Percentiles rank a stretch among this genome's conserved stretches.
Evolutionary conservation across 1,139 yeast genomes (phyloP).

Genomic region (Yamadazyma conglobata): DNA sequence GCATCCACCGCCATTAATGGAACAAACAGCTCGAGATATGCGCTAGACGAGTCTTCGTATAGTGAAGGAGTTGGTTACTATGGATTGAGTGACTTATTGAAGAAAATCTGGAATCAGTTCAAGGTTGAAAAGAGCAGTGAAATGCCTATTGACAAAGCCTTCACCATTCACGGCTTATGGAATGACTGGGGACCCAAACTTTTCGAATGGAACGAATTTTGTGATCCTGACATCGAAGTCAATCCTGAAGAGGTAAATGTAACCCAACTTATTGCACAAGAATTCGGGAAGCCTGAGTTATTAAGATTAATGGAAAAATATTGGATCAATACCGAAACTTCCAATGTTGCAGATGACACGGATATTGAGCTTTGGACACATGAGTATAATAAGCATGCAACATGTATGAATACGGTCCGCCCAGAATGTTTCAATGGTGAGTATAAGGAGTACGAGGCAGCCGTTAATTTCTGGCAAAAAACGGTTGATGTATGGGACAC

Average conservation of each 20-base stretch:
- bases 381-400: slow-evolving; percentile 44
- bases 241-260: slow-evolving; percentile 25
- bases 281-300: slow-evolving; percentile 27
- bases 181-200: slow-evolving; percentile 28
- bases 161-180: slow-evolving; percentile 45
- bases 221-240: slow-evolving; percentile 30
- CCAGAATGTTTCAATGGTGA: slow-evolving; percentile 34
- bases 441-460: slow-evolving; percentile 30
- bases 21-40: slow-evolving; percentile 12
- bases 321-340: slow-evolving; percentile 36
- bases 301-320: slow-evolving; percentile 29
- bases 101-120: slow-evolving; percentile 4
- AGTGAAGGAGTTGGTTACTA: slow-evolving; percentile 10
- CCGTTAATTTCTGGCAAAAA: slow-evolving; percentile 32
- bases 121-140: slow-evolving; percentile 6
- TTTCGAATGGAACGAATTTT: slow-evolving; percentile 24
- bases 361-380: slow-evolving; percentile 36
- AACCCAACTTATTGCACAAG: slow-evolving; percentile 26
- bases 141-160: slow-evolving; percentile 19
- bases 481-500: slow-evolving; percentile 33
- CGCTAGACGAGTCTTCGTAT: slow-evolving; percentile 1
- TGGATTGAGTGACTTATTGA: slow-evolving; percentile 7
- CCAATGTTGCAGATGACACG: slow-evolving; percentile 29
- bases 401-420: slow-evolving; percentile 41
- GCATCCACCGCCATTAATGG: slow-evolving; percentile 19